phyloP scores from a whole-genome alignment of 2,329 filamentous ascomycete genomes.

The Mycosphaerella sp. region DNA sequence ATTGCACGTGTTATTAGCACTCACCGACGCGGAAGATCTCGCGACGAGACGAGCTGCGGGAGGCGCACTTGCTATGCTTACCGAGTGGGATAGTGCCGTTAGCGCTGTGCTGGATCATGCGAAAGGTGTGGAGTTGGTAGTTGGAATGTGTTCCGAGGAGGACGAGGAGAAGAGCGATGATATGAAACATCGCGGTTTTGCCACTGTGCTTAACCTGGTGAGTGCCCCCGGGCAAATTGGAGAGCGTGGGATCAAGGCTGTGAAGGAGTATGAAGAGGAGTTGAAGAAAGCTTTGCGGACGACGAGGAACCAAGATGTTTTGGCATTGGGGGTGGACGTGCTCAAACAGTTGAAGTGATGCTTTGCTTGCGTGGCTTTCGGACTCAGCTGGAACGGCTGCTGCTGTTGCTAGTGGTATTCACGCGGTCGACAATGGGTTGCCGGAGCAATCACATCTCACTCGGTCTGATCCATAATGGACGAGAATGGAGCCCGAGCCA shows the following conservation, averaged over 20 bases:
- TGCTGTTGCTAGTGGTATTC: no score
- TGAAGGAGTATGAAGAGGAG: conserved; percentile 55
- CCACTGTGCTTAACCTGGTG: conserved; percentile 59
- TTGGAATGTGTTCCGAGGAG: conserved; percentile 67
- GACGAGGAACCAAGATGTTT: conserved; percentile 61
- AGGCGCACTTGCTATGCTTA: conserved; percentile 79
- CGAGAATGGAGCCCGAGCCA: no score
- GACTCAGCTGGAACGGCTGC: no score
- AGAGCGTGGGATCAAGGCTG: conserved; percentile 51
- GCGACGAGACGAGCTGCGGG: conserved; percentile 77
- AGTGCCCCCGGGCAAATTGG: conserved; percentile 61
- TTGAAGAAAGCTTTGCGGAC: conserved; percentile 66
- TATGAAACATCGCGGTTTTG: conserved; percentile 64
- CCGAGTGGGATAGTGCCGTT: conserved; percentile 69
- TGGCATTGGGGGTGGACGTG: conserved; percentile 35
- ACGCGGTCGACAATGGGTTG: no score
- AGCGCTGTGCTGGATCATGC: conserved; percentile 62
- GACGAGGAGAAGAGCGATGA: conserved; percentile 58
- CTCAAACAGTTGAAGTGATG: conserved; percentile 10
- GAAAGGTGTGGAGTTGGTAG: conserved; percentile 67
- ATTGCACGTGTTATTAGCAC: conserved; percentile 75
- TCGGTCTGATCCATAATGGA: no score
- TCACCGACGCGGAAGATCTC: conserved; percentile 78
- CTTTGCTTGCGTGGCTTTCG: background rate
- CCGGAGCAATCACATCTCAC: no score